These are phyloP conservation scores for Trametes polyzona DNA, from an alignment of 1,284 basidiomycete genomes.

Conservation along the genomic window DNA sequence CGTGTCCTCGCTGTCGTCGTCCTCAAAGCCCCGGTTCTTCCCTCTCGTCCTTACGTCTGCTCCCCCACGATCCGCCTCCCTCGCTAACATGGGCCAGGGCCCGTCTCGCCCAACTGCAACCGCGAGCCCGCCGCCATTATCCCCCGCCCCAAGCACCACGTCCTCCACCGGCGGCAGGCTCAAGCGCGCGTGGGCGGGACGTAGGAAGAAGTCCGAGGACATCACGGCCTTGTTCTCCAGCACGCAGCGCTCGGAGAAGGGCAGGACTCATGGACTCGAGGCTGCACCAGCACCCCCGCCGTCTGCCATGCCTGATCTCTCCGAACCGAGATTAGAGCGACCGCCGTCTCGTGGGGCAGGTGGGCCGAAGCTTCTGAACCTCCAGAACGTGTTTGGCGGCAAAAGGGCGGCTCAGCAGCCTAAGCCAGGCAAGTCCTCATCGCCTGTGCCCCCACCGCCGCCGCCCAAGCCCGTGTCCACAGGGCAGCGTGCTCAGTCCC, in stretches of 20 bases:
- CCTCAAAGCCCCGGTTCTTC: conserved; percentile 43
- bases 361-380: conserved; percentile 26
- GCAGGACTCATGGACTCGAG: conserved; percentile 37
- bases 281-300: conserved; percentile 22
- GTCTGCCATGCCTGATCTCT: conserved; percentile 26
- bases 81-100: conserved; percentile 33
- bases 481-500: conserved; percentile 3
- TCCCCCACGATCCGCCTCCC: conserved; percentile 26
- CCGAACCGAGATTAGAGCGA: conserved; percentile 22
- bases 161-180: conserved; percentile 54
- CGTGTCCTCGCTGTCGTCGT: conserved; percentile 36
- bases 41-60: conserved; percentile 40
- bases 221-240: conserved; percentile 27
- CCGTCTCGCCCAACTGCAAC: conserved; percentile 26
- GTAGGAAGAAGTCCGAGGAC: conserved; percentile 69
- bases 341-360: conserved; percentile 22
- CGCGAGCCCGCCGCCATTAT: conserved; percentile 21
- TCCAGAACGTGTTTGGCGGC: conserved; percentile 45
- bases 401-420: conserved; percentile 27
- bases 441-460: conserved; percentile 32
- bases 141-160: conserved; percentile 39
- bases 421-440: conserved; percentile 17
- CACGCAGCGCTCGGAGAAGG: conserved; percentile 35
- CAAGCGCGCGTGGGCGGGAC: conserved; percentile 63
- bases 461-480: conserved; percentile 40